phyloP scores from a whole-genome alignment of 257 asterid species.

The Schizonepeta tenuifolia region DNA sequence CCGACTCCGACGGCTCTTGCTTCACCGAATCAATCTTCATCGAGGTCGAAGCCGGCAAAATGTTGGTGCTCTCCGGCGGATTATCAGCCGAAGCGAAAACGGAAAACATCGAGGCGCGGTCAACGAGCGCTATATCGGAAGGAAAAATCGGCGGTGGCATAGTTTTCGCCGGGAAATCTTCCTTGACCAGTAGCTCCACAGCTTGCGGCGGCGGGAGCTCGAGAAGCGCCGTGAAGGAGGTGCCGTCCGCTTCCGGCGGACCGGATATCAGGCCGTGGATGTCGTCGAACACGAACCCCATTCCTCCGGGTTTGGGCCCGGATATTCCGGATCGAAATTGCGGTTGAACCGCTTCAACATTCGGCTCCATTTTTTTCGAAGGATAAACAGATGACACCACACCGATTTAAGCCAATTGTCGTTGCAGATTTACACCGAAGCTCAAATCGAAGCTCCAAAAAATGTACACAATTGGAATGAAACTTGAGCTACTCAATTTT shows the following conservation, averaged over 20 bases:
- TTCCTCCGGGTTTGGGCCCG: constrained; percentile 38
- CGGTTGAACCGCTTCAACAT: constrained; percentile 41
- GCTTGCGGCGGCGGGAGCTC: constrained; percentile 91
- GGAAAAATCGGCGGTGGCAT: constrained; percentile 68
- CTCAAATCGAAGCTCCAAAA: not conserved
- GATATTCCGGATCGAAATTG: constrained; percentile 67
- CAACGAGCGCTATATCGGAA: constrained; percentile 56
- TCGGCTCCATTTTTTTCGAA: constrained; percentile 37
- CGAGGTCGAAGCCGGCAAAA: constrained; percentile 36
- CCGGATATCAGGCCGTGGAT: constrained; percentile 44
- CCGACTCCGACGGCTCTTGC: constrained; percentile 73
- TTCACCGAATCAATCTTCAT: constrained; percentile 49
- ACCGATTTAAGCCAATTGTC: constrained; percentile 22
- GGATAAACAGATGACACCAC: constrained; percentile 7
- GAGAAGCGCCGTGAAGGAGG: constrained; percentile 89
- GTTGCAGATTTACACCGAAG: constrained; percentile 23
- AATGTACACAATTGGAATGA: not conserved
- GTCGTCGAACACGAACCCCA: constrained; percentile 53
- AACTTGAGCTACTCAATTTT: constrained; percentile 16
- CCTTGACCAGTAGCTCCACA: constrained; percentile 75
- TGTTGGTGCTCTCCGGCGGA: constrained; percentile 30
- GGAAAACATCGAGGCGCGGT: constrained; percentile 76
- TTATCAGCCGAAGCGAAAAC: constrained; percentile 52
- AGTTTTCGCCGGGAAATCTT: constrained; percentile 44
- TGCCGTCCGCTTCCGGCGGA: constrained; percentile 48